Evolutionary conservation across 2,329 filamentous ascomycete genomes (phyloP).

Genomic region (Aureobasidium sp.): DNA sequence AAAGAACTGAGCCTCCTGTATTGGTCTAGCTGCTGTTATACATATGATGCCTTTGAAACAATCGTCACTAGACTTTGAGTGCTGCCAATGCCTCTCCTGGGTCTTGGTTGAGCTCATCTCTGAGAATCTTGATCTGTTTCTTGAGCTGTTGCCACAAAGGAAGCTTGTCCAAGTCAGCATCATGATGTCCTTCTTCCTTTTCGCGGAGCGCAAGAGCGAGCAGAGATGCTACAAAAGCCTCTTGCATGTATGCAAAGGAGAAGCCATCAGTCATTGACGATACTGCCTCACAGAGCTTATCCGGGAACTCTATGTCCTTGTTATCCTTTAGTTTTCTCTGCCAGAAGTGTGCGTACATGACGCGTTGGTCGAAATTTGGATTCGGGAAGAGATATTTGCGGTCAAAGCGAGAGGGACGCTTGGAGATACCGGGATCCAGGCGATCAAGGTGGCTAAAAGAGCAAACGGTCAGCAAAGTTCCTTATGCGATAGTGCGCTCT

Average conservation of each 20-base stretch:
- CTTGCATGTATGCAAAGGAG: conserved; percentile 62
- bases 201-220: conserved; percentile 42
- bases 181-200: conserved; percentile 25
- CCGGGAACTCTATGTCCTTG: conserved; percentile 22
- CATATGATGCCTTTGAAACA: not conserved
- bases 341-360: conserved; percentile 41
- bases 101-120: conserved; percentile 47
- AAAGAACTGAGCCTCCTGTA: not conserved
- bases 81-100: not conserved
- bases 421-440: conserved; percentile 37
- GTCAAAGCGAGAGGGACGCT: conserved; percentile 42
- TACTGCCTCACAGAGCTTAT: conserved; percentile 38
- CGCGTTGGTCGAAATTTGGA: conserved; percentile 32
- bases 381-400: conserved; percentile 41
- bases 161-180: conserved; percentile 43
- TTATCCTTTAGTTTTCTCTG: conserved; percentile 32
- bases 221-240: conserved; percentile 58
- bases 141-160: conserved; percentile 56
- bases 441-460: conserved; percentile 25
- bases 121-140: conserved; percentile 55
- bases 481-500: not conserved
- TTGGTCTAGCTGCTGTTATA: not conserved
- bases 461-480: not conserved
- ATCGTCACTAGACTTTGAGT: not conserved
- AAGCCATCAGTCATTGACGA: conserved; percentile 56